Evolutionary conservation across 768 basidiomycete genomes (phyloP), one percentile per base, ranked within the genome.

Genomic region (Chlorophyllum brunneum): DNA sequence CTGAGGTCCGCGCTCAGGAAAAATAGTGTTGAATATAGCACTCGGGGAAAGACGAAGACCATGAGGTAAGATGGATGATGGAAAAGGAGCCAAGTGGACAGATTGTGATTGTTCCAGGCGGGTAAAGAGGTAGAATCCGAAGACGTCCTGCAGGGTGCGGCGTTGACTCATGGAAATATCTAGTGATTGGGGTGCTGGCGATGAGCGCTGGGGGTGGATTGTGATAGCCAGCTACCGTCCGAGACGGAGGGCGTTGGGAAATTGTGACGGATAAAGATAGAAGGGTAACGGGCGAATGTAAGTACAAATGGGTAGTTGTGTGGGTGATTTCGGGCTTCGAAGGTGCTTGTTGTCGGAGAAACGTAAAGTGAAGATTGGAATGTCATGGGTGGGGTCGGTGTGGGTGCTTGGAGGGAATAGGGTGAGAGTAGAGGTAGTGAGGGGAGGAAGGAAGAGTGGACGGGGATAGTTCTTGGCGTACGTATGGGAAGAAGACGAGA

Each of bases 401-500:
- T 15, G 7, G 8, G 24, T 18, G 23, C n/a, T 31, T 20, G 20
- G 41, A 30, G 42, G 15, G 34, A 42, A 13, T 13, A 1, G 40
- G 30, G 27, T 18, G 23, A 39, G 37, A 18, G 50, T 24, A 27
- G 39, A 24, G 6, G 15, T 8, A 29, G 22, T 16, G 49, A 42
- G 48, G 29, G 23, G 30, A 15, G 39, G 26, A 23, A 26, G 34
- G 13, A 31, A 30, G 37, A n/a, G 27, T 18, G 39, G 16, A 20
- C 20, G 33, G 41, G 24, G 50, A 43, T 33, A 34, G 15, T 16
- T 3, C 40, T 37, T 34, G 33, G 33, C 40, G 41, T 42, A 51
- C 40, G 49, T 51, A 51, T 51, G 40, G 50, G 50, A 42, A 36
- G 30, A 43, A 43, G 31, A 20, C n/a, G 39, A 40, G 48, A 50